These are phyloP conservation scores for Castanea crenata DNA, from an alignment of 306 rosid species.

Conservation along the genomic window DNA sequence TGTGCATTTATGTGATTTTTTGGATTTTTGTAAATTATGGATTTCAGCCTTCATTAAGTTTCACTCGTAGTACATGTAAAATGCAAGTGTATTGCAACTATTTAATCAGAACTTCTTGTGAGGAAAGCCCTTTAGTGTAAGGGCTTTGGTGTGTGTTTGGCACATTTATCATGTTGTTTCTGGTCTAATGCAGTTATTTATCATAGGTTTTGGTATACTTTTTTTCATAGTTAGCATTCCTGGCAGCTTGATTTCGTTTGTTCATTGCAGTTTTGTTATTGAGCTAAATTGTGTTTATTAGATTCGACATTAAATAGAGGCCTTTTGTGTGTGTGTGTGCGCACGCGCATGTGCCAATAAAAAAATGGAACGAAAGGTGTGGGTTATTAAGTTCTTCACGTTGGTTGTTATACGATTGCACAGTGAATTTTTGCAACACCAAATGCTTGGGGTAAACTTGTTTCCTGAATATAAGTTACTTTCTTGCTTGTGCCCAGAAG, in stretches of 20 bases:
- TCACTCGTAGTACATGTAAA: neutral
- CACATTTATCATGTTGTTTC: neutral
- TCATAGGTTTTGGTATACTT: neutral
- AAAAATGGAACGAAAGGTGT: no score
- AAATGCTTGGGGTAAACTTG: neutral
- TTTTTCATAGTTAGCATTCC: neutral
- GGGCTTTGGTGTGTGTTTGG: neutral
- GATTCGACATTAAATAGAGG: no score
- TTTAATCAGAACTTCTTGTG: neutral
- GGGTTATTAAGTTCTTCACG: no score
- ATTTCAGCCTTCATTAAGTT: neutral
- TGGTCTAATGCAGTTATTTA: no score
- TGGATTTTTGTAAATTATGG: neutral
- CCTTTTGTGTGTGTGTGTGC: neutral
- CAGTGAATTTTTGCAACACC: no score
- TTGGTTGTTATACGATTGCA: no score
- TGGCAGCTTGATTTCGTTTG: no score
- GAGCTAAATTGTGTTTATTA: no score
- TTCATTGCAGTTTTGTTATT: no score
- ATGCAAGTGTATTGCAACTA: neutral
- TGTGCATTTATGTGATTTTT: neutral
- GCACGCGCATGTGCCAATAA: fast-evolving
- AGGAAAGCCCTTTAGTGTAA: neutral
- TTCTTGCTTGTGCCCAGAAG: neutral
- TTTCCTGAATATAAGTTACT: neutral